phyloP scores from a whole-genome alignment of 2,329 filamentous ascomycete genomes.

The Stagonosporopsis chrysanthemi region DNA sequence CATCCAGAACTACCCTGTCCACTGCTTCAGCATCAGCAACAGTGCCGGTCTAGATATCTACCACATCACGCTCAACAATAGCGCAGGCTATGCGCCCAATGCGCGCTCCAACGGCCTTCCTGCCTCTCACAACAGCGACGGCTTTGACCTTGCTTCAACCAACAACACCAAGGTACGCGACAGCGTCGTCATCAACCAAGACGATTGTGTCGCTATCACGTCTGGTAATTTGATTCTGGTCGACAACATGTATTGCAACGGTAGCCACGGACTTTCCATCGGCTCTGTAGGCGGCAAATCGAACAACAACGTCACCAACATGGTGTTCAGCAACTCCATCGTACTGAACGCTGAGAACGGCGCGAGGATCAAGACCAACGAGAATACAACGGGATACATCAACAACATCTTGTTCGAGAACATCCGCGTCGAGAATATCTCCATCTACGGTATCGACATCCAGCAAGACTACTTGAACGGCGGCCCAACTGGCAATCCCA shows the following conservation, averaged over 20 bases:
- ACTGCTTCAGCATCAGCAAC: slow-evolving; percentile 58
- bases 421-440: slow-evolving; percentile 55
- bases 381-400: slow-evolving; percentile 60
- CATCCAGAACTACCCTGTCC: slow-evolving; percentile 64
- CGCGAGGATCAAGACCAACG: slow-evolving; percentile 66
- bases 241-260: slow-evolving; percentile 55
- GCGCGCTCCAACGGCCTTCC: slow-evolving; percentile 17
- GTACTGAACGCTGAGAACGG: slow-evolving; percentile 64
- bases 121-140: slow-evolving; percentile 17
- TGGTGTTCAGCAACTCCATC: slow-evolving; percentile 58
- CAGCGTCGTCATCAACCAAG: slow-evolving; percentile 64
- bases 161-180: slow-evolving; percentile 64
- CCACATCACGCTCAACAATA: slow-evolving; percentile 65
- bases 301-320: slow-evolving; percentile 62
- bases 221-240: slow-evolving; percentile 54
- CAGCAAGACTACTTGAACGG: slow-evolving; percentile 63
- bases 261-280: slow-evolving; percentile 66
- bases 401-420: slow-evolving; percentile 56
- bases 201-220: slow-evolving; percentile 67
- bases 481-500: slow-evolving; percentile 53
- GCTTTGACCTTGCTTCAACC: slow-evolving; percentile 55
- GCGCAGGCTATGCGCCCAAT: slow-evolving; percentile 57
- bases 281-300: slow-evolving; percentile 64
- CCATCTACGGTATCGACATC: slow-evolving; percentile 60
- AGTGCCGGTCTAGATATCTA: slow-evolving; percentile 55